A percentile compares a stretch with the other conserved stretches of the same genome.
Conservation (phyloP, 2,329 filamentous ascomycete species). For the Paecilomyces sp. region DNA sequence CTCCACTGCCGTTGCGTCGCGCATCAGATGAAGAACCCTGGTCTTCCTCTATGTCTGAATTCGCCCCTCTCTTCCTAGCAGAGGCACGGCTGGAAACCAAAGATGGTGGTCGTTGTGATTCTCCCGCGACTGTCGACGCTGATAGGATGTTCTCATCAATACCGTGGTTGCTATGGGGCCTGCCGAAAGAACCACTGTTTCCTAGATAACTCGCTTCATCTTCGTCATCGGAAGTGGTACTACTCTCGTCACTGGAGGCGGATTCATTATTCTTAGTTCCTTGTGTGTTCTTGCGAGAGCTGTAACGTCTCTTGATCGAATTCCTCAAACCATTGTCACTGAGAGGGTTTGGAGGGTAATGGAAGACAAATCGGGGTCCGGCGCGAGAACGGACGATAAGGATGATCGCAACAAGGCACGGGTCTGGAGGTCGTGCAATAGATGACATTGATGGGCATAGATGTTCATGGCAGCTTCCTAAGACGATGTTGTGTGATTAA, state of each 20-base stretch:
- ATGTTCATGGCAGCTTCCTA: slow-evolving; percentile 1
- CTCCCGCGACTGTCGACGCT: slow-evolving; percentile 19
- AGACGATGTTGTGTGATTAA: slow-evolving; percentile 3
- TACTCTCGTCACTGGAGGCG: slow-evolving; percentile 31
- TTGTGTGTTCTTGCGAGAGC: slow-evolving; percentile 23
- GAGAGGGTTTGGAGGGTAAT: slow-evolving; percentile 63
- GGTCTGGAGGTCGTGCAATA: slow-evolving; percentile 43
- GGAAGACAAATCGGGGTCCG: slow-evolving; percentile 76
- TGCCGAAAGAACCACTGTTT: slow-evolving; percentile 15
- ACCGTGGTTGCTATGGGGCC: slow-evolving; percentile 26
- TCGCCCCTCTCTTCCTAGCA: slow-evolving; percentile 18
- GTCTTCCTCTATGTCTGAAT: slow-evolving; percentile 28
- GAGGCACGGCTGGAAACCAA: slow-evolving; percentile 24
- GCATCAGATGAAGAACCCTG: slow-evolving; percentile 19
- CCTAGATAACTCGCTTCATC: slow-evolving; percentile 24
- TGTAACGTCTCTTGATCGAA: slow-evolving; percentile 25
- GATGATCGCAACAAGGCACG: slow-evolving; percentile 61
- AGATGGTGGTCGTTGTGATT: slow-evolving; percentile 25
- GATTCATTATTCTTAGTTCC: slow-evolving; percentile 26
- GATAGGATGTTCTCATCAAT: slow-evolving; percentile 20
- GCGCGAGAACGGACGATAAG: slow-evolving; percentile 69
- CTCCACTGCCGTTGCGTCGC: slow-evolving; percentile 16
- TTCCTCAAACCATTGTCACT: slow-evolving; percentile 30
- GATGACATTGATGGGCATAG: slow-evolving; percentile 33
- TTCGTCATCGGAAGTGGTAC: slow-evolving; percentile 33